Evolutionary conservation across 306 rosid genomes (phyloP).

Genomic region (Pterocarpus macrocarpus): DNA sequence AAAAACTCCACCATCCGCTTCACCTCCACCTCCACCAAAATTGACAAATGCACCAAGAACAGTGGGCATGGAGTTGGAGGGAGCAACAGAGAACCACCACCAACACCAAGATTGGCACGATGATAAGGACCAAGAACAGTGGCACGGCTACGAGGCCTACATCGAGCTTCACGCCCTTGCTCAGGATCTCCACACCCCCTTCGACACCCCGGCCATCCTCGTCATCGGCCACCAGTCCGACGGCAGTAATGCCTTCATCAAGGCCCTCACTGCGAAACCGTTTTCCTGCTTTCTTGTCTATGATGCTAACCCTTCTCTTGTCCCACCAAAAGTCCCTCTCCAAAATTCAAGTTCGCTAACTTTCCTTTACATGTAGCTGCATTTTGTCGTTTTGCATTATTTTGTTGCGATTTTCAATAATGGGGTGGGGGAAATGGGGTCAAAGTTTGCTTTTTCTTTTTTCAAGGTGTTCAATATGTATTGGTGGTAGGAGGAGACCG

Average conservation of each 20-base stretch:
- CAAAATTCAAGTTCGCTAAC: constrained; percentile 66
- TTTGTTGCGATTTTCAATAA: too few species aligned
- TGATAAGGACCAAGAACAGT: constrained; percentile 18
- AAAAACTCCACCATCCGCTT: too few species aligned
- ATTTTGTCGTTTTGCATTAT: neutral
- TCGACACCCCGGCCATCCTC: constrained; percentile 92
- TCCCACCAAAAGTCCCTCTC: constrained; percentile 63
- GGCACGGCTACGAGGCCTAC: constrained; percentile 85
- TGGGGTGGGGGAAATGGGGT: too few species aligned
- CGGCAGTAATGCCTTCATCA: constrained; percentile 91
- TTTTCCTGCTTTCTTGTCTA: constrained; percentile 51
- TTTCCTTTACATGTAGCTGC: neutral
- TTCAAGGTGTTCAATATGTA: too few species aligned
- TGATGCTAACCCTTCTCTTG: constrained; percentile 50
- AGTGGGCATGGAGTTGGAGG: neutral
- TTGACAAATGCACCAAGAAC: too few species aligned
- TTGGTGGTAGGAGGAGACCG: too few species aligned
- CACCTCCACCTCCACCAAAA: too few species aligned
- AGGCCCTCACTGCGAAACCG: constrained; percentile 74
- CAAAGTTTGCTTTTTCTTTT: too few species aligned
- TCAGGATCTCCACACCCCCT: constrained; percentile 68
- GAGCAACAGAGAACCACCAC: neutral
- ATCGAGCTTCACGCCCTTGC: constrained; percentile 91
- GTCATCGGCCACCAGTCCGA: constrained; percentile 98
- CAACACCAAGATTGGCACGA: neutral